Evolutionary conservation across 2,329 filamentous ascomycete genomes (phyloP).

Genomic region (Verticillium nubilum): DNA sequence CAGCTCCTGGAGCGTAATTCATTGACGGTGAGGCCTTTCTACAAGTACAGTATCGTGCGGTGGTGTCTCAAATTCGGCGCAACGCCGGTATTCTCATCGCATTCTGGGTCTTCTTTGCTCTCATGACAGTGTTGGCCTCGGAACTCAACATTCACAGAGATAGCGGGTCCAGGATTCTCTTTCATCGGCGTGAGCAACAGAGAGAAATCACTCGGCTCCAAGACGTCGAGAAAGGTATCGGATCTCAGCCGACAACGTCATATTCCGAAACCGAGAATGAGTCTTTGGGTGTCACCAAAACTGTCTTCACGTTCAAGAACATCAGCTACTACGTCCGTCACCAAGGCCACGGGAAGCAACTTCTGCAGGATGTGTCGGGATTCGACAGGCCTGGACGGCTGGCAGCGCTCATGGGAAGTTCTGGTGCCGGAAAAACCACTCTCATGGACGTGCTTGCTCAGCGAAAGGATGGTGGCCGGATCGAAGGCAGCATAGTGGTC

Average conservation of each 20-base stretch:
- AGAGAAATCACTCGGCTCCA: slow-evolving; percentile 42
- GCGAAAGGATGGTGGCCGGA: slow-evolving; percentile 40
- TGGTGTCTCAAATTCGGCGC: slow-evolving; percentile 13
- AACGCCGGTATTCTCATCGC: slow-evolving; percentile 12
- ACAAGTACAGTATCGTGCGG: slow-evolving; percentile 7
- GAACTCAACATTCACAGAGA: background rate
- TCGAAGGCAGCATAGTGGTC: slow-evolving; percentile 45
- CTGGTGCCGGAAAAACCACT: slow-evolving; percentile 53
- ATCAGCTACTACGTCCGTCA: slow-evolving; percentile 65
- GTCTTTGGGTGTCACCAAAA: slow-evolving; percentile 42
- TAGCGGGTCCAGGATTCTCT: background rate
- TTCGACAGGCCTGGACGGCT: slow-evolving; percentile 79
- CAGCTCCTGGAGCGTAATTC: slow-evolving; percentile 18
- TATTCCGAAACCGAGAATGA: slow-evolving; percentile 20
- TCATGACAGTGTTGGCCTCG: background rate
- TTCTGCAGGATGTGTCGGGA: slow-evolving; percentile 48
- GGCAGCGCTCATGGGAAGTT: slow-evolving; percentile 60
- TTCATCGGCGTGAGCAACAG: slow-evolving; percentile 25
- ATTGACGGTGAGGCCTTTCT: slow-evolving; percentile 3
- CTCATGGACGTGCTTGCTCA: slow-evolving; percentile 48
- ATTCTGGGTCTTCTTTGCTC: slow-evolving; percentile 8
- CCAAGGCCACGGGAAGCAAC: slow-evolving; percentile 3
- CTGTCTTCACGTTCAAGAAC: slow-evolving; percentile 67
- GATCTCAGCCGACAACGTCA: slow-evolving; percentile 41
- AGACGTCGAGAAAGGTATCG: slow-evolving; percentile 27